phyloP scores from a whole-genome alignment of 139 green algal species.

The Volvox reticuliferus region DNA sequence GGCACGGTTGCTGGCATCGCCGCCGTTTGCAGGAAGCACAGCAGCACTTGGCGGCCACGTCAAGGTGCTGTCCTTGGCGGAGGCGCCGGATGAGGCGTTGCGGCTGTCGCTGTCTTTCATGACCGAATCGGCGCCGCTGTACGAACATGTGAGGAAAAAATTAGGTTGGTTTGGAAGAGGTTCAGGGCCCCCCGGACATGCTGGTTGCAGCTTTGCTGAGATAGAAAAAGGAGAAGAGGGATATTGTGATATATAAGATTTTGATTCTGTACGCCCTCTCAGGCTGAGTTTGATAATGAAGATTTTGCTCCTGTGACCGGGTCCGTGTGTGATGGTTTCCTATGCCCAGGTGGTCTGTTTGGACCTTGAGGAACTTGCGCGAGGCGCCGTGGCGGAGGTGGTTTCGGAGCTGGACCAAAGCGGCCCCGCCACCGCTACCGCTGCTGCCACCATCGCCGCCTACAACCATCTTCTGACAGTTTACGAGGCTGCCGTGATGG shows the following conservation, averaged over 20 bases:
- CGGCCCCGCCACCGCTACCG: neutral
- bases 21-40: neutral
- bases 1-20: neutral
- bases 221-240: too few relatives aligned
- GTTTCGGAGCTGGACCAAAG: neutral
- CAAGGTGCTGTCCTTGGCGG: conserved; percentile 13
- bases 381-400: conserved; percentile 23
- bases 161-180: too few relatives aligned
- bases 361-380: conserved; percentile 20
- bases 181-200: too few relatives aligned
- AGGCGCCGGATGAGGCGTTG: conserved; percentile 23
- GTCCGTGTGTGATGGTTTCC: neutral
- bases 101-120: conserved; percentile 14
- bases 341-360: neutral
- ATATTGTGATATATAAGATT: too few relatives aligned
- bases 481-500: conserved; percentile 6
- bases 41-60: neutral
- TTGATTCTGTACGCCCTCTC: too few relatives aligned
- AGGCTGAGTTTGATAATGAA: too few relatives aligned
- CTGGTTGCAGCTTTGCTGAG: too few relatives aligned
- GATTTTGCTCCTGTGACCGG: too few relatives aligned
- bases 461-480: conserved; percentile 41
- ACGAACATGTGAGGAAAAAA: conserved; percentile 1
- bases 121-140: neutral
- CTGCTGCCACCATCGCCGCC: neutral